Evolutionary conservation across 169 alveolate genomes (phyloP).

Genomic region (Prorocentrum cordatum): DNA sequence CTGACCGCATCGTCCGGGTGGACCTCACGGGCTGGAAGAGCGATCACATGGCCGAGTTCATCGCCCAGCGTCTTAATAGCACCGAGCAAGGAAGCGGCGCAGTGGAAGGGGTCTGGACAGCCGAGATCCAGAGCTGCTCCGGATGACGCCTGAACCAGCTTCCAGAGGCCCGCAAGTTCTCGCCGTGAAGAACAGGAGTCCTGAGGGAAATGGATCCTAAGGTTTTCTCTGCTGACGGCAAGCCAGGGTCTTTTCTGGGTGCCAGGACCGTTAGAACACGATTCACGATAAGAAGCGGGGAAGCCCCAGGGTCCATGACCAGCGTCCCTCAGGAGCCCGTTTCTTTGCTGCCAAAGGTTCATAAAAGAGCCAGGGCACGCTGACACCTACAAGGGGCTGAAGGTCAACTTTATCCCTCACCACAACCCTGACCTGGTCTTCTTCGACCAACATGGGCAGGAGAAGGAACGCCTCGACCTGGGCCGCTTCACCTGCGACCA

Average conservation of each 20-base stretch:
- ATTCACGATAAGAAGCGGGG: background rate
- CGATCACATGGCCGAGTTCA: slow-evolving; percentile 18
- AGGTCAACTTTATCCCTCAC: slow-evolving; percentile 61
- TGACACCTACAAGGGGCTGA: slow-evolving; percentile 53
- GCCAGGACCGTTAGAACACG: background rate
- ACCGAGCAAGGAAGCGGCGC: background rate
- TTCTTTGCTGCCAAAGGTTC: background rate
- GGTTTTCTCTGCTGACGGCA: background rate
- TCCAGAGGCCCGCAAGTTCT: slow-evolving; percentile 3
- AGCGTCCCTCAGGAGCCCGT: background rate
- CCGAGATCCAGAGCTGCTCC: slow-evolving; percentile 36
- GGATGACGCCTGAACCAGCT: slow-evolving; percentile 67
- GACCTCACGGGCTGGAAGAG: slow-evolving; percentile 40
- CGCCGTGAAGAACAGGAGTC: background rate
- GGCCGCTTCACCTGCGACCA: slow-evolving; percentile 24
- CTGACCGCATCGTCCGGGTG: slow-evolving; percentile 23
- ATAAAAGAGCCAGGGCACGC: slow-evolving; percentile 68
- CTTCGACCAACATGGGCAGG: slow-evolving; percentile 51
- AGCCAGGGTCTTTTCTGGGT: background rate
- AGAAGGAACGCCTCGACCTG: slow-evolving; percentile 38
- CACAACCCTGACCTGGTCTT: slow-evolving; percentile 61
- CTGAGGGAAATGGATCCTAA: background rate
- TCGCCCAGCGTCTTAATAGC: background rate
- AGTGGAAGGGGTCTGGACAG: slow-evolving; percentile 22
- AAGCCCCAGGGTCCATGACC: background rate